These are phyloP conservation scores for Dictyostelium intermedium DNA, from an alignment of 78 protist species.

Conservation along the genomic window DNA sequence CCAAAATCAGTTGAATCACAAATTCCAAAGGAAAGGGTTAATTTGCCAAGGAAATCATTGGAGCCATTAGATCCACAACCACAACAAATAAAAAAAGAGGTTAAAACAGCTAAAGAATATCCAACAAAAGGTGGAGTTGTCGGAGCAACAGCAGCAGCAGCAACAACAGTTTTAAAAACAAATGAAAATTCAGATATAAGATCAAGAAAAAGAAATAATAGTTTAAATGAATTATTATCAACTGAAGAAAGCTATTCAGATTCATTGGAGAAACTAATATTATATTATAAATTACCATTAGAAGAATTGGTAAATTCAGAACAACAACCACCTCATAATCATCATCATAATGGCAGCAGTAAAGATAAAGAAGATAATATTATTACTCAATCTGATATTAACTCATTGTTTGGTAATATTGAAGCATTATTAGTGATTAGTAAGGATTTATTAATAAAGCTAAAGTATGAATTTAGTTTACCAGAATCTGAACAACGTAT, in stretches of 20 bases:
- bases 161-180: background rate
- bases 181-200: background rate
- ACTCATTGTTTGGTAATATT: conserved; percentile 14
- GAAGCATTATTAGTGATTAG: conserved; percentile 57
- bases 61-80: background rate
- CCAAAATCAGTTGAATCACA: background rate
- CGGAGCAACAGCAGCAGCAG: background rate
- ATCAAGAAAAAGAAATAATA: conserved; percentile 11
- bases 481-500: background rate
- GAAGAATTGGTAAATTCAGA: background rate
- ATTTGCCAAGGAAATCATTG: background rate
- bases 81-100: background rate
- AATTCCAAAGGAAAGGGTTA: background rate
- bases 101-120: background rate
- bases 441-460: conserved; percentile 27
- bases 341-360: background rate
- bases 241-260: conserved; percentile 68
- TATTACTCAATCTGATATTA: background rate
- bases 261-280: conserved; percentile 41
- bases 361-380: background rate
- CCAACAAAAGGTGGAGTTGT: background rate
- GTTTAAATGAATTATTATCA: conserved; percentile 44
- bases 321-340: background rate
- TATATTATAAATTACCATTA: conserved; percentile 35
- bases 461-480: conserved; percentile 17